Evolutionary conservation across 2,329 filamentous ascomycete species (phyloP).

Genomic region (Neofusicoccum ribis): DNA sequence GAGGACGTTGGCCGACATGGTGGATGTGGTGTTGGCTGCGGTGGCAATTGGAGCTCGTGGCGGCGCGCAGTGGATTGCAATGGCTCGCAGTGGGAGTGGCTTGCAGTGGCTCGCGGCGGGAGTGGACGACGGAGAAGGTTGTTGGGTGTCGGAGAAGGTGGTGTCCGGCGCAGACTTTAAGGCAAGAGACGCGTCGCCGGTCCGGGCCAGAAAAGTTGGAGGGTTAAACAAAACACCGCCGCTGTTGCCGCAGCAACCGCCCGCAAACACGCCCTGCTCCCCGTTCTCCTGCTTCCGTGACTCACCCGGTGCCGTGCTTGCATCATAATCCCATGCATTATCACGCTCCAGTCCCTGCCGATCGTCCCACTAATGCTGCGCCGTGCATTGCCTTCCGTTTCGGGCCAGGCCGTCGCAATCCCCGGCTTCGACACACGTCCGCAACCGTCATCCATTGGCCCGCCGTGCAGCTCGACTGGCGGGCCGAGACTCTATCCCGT

Average conservation of each 20-base stretch:
- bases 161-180: not conserved
- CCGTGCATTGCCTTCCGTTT: not conserved
- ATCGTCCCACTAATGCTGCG: not conserved
- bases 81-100: not conserved
- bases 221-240: not conserved
- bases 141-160: not conserved
- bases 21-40: not conserved
- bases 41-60: not conserved
- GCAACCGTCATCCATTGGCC: not conserved
- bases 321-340: too few species aligned
- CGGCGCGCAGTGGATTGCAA: not conserved
- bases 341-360: not conserved
- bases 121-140: not conserved
- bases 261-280: not conserved
- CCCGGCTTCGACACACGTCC: not conserved
- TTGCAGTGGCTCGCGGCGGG: not conserved
- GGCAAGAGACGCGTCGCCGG: not conserved
- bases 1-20: conserved; percentile 64
- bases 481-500: not conserved
- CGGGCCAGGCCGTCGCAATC: not conserved
- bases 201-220: conserved; percentile 4
- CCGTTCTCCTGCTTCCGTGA: not conserved
- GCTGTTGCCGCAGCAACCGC: conserved; percentile 8
- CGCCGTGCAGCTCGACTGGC: not conserved
- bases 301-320: too few species aligned